Evolutionary conservation across 2,329 filamentous ascomycete genomes (phyloP), one percentile per base, ranked within the genome.

Genomic region (Stagonosporopsis cucurbitacearum): DNA sequence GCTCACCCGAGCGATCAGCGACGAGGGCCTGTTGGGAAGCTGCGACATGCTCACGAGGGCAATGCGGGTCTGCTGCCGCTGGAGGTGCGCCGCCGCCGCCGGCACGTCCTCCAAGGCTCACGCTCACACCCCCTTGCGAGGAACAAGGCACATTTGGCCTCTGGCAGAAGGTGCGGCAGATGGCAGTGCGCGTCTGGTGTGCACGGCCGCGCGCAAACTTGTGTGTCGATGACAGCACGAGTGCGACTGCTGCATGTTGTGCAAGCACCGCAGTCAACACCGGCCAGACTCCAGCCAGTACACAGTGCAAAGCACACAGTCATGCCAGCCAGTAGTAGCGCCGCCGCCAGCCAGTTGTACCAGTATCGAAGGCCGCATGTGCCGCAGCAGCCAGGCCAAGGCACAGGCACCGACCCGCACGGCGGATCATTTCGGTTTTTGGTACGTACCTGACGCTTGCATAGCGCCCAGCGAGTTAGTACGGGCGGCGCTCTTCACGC

Each of bases 1-100:
- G 66, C 60, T 63, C 57, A 63, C 57, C 67, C 70, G 66, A 68
- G 63, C 55, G 70, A 72, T 72, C 69, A 65, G 63, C 68, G 59
- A 62, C 68, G 62, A 68, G 69, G 68, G 62, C 60, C 59, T 59
- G 60, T 57, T 62, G 57, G 63, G 59, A 46, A 50, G 26, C 55
- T 54, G 45, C 46, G 42, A 59, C 62, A 60, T 62, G 43, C 58
- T 63, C 59, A 62, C 64, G 62, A 67, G 64, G 63, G 60, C 64
- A 64, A 64, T 65, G 58, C 56, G 57, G 59, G 59, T 32, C 53
- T 55, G 17, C 37, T 56, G 53, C 53, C 53, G 53, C 53, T 50
- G 41, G 35, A 42, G 44, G 41, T 42, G 12, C 30, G 17, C 22
- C 25, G 30, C 13, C 30, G 39, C 17, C 20, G 45, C 19, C n/a